phyloP scores from a whole-genome alignment of 345 rosid genomes.

The Sapria himalayana region DNA sequence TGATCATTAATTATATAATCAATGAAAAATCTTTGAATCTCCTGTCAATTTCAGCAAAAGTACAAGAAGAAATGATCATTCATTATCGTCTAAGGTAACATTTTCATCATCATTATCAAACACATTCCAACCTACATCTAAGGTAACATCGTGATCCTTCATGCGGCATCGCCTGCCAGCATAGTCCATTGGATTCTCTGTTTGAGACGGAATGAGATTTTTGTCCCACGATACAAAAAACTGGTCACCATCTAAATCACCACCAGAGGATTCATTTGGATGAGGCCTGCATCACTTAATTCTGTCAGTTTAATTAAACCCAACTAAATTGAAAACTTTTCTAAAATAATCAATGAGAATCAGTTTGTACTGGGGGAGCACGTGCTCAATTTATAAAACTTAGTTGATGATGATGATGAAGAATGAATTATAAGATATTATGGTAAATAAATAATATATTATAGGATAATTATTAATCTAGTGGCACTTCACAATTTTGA shows the following conservation, averaged over 20 bases:
- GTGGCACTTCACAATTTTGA: too few species aligned
- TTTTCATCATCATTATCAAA: background rate
- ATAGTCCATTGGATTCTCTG: constrained; percentile 78
- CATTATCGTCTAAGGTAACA: background rate
- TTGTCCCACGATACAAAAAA: constrained; percentile 79
- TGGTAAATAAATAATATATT: too few species aligned
- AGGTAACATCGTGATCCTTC: constrained; percentile 75
- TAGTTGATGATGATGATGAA: too few species aligned
- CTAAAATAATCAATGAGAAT: too few species aligned
- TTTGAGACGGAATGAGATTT: constrained; percentile 46
- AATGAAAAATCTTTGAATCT: constrained; percentile 61
- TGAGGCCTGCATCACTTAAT: constrained; percentile 96
- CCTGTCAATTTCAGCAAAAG: constrained; percentile 26
- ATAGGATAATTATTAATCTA: too few species aligned
- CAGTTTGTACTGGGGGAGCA: too few species aligned
- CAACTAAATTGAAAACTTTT: too few species aligned
- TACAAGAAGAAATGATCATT: constrained; percentile 3
- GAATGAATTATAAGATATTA: too few species aligned
- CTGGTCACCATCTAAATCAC: constrained; percentile 92
- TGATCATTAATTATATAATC: constrained; percentile 86
- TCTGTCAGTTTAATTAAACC: too few species aligned
- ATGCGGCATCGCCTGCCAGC: constrained; percentile 46
- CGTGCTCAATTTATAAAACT: too few species aligned
- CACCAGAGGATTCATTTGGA: constrained; percentile 95
- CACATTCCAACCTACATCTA: constrained; percentile 41